Base-by-base conservation (phyloP, 345 rosid species). In the Kandelia obovata region DNA sequence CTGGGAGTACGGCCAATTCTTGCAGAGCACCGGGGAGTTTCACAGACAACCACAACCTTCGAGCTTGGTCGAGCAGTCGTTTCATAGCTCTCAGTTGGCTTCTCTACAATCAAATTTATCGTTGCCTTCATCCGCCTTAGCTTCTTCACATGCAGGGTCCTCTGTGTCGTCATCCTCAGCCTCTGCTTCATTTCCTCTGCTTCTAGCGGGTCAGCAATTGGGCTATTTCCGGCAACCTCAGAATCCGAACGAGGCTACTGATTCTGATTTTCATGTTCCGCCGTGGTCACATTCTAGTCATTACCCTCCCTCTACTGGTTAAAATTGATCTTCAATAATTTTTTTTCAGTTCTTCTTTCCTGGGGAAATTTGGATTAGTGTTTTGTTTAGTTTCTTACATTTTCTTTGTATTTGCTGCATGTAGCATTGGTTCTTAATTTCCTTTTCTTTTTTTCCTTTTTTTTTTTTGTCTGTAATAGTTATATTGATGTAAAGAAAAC, bases 131-230 rank as follows among this genome's bases (percentile, higher is more conserved):
- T 25, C 59, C 17, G 49, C 49, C 49, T 43, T 16, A 43, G 49
- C 49, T 43, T 43, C 49, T 13, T 43, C 49, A 23, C 26, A 21
- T 25, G 59, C 30, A 53, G 25, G 10, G 7, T 21, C 58, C 58
- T n/a, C 66, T 15, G 43, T 69, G 0, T 76, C 74, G 0, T 61
- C 75, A 5, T 13, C 64, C 21, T 67, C 83, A 0, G 68, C 83
- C 67, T 71, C 85, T 73, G 71, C 72, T 71, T 73, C 83, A 19
- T 59, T 72, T 77, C 89, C 89, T 65, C 84, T 83, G 86, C 70
- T 66, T 75, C 81, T 81, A 13, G 53, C 68, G 0, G 79, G 79
- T 31, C 86, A 80, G 49, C 86, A 75, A 20, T 15, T 61, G 61
- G 65, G 73, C 7, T 63, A 68, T 74, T 58, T 74, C 39, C 73